These are phyloP conservation scores for Corchorus olitorius DNA, from an alignment of 345 rosid species.

Conservation along the genomic window DNA sequence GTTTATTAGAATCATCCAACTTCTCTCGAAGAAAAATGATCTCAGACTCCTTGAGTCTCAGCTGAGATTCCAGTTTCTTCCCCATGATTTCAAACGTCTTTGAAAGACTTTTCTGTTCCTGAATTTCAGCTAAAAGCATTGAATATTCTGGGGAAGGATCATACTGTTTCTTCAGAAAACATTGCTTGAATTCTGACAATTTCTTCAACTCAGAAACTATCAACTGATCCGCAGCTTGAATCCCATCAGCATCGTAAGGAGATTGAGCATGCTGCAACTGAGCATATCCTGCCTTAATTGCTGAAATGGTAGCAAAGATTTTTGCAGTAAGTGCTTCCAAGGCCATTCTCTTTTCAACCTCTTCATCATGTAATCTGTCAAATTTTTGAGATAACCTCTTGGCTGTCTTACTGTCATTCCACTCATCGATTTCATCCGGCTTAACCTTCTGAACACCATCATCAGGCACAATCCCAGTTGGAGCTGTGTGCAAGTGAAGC, in stretches of 20 bases:
- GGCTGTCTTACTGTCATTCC: slow-evolving; percentile 26
- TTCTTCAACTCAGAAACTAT: slow-evolving; percentile 64
- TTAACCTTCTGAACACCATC: slow-evolving; percentile 48
- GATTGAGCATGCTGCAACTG: slow-evolving; percentile 80
- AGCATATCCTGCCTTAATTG: slow-evolving; percentile 74
- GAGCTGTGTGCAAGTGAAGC: slow-evolving; percentile 51
- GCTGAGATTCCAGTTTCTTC: slow-evolving; percentile 75
- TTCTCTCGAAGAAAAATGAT: slow-evolving; percentile 63
- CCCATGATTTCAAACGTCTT: slow-evolving; percentile 66
- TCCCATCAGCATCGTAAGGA: slow-evolving; percentile 77
- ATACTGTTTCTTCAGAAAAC: slow-evolving; percentile 69
- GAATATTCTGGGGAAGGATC: slow-evolving; percentile 63
- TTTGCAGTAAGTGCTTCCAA: slow-evolving; percentile 75
- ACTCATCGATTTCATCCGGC: slow-evolving; percentile 40
- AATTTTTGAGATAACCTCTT: slow-evolving; percentile 45
- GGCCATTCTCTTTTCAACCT: slow-evolving; percentile 38
- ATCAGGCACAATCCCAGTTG: slow-evolving; percentile 64
- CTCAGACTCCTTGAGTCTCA: slow-evolving; percentile 77
- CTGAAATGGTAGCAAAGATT: slow-evolving; percentile 73
- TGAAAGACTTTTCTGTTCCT: slow-evolving; percentile 64
- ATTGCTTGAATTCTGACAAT: slow-evolving; percentile 79
- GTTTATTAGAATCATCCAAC: slow-evolving; percentile 44
- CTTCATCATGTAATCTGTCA: slow-evolving; percentile 46
- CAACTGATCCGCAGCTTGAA: slow-evolving; percentile 65
- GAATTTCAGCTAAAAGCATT: slow-evolving; percentile 63